phyloP scores from a whole-genome alignment of 495 filamentous ascomycete genomes.

The Aspergillus leporis region DNA sequence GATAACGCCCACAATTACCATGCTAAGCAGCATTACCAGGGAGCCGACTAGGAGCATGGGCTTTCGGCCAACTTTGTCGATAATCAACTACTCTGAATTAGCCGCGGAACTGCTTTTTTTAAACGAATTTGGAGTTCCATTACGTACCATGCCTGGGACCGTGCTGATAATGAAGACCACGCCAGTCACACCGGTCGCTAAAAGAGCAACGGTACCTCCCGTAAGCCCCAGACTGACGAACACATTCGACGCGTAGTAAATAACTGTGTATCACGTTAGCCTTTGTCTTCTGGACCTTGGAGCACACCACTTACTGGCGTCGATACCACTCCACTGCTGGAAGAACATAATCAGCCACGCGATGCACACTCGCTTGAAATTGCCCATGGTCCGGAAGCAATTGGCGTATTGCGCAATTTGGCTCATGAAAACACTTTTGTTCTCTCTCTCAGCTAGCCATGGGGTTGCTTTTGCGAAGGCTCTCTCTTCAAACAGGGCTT shows the following conservation, averaged over 20 bases:
- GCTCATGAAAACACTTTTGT: conserved; percentile 33
- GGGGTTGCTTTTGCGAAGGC: conserved; percentile 39
- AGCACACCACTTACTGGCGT: conserved; percentile 19
- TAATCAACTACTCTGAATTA: conserved; percentile 36
- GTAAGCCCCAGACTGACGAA: conserved; percentile 79
- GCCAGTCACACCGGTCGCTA: conserved; percentile 58
- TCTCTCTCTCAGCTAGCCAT: conserved; percentile 32
- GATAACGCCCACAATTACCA: conserved; percentile 51
- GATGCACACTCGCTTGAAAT: conserved; percentile 40
- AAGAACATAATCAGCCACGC: conserved; percentile 46
- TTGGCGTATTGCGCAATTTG: conserved; percentile 40
- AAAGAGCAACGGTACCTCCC: conserved; percentile 72
- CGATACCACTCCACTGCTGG: conserved; percentile 47
- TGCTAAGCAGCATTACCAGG: conserved; percentile 34
- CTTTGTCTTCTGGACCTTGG: background rate
- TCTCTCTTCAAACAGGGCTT: conserved; percentile 41
- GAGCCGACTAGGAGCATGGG: conserved; percentile 72
- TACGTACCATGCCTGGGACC: conserved; percentile 61
- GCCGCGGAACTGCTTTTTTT: background rate
- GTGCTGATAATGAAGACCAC: conserved; percentile 73
- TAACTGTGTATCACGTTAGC: conserved; percentile 10
- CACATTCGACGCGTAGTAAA: conserved; percentile 41
- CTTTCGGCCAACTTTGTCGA: conserved; percentile 76
- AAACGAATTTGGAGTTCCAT: background rate
- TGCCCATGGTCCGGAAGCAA: conserved; percentile 37